Evolutionary conservation across 108 stramenopile species (phyloP).

Genomic region (Aurantiochytrium sp.): DNA sequence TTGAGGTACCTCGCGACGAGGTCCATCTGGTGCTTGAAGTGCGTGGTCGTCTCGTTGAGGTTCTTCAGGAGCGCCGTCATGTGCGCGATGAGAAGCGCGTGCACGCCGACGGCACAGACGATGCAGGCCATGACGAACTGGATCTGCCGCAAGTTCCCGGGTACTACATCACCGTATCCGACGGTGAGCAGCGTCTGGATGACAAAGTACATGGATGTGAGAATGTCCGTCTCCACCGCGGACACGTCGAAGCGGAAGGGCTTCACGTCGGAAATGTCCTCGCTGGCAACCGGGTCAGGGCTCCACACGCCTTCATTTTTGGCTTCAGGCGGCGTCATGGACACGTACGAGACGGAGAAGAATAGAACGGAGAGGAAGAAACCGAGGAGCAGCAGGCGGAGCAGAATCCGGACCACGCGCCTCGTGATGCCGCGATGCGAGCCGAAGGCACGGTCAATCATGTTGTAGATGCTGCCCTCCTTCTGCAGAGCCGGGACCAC

Average conservation of each 20-base stretch:
- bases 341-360: neutral
- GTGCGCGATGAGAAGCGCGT: neutral
- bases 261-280: neutral
- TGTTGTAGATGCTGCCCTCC: neutral
- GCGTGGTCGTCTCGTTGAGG: neutral
- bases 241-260: neutral
- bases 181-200: neutral
- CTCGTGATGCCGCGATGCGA: neutral
- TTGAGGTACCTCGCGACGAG: neutral
- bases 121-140: neutral
- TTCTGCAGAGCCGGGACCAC: neutral
- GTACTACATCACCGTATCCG: neutral
- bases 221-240: neutral
- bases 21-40: conserved; percentile 14
- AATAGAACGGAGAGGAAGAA: neutral
- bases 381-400: neutral
- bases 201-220: neutral
- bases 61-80: neutral
- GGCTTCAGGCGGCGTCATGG: neutral
- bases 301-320: too few species aligned
- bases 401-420: neutral
- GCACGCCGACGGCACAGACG: neutral
- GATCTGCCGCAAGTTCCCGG: neutral
- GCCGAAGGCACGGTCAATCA: neutral
- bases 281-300: neutral